A percentile compares a stretch with the other conserved stretches of the same genome.
phyloP scores from a whole-genome alignment of 495 filamentous ascomycete species.

The Hypoxylon trugodes region DNA sequence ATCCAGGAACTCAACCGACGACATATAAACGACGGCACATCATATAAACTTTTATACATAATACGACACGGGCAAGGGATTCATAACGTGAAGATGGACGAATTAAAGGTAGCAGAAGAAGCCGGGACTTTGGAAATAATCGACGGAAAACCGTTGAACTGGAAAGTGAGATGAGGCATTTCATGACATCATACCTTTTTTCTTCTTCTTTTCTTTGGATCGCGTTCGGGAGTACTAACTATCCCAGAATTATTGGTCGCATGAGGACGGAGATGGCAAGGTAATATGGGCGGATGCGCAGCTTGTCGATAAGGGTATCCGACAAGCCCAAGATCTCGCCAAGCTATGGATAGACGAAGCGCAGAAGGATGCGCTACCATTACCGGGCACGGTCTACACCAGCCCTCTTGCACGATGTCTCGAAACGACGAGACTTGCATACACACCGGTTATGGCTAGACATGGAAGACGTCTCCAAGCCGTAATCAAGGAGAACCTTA shows the following conservation, averaged over 20 bases:
- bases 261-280: conserved; percentile 72
- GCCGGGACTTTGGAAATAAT: conserved; percentile 3
- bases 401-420: conserved; percentile 74
- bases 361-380: conserved; percentile 62
- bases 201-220: not conserved
- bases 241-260: conserved; percentile 69
- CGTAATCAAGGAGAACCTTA: conserved; percentile 71
- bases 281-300: conserved; percentile 74
- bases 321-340: conserved; percentile 69
- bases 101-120: conserved; percentile 7
- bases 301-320: conserved; percentile 66
- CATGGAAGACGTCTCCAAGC: conserved; percentile 59
- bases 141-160: not conserved
- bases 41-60: conserved; percentile 22
- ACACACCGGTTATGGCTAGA: conserved; percentile 48
- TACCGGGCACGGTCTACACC: conserved; percentile 71
- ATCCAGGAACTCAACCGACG: conserved; percentile 1
- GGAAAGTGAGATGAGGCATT: not conserved
- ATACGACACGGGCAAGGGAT: conserved; percentile 23
- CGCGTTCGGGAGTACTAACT: not conserved
- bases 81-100: conserved; percentile 27
- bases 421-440: conserved; percentile 69
- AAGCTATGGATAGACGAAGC: conserved; percentile 69
- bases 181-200: not conserved
- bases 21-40: conserved; percentile 7